Base-by-base conservation (phyloP, 139 green algal species). In the Yamagishiella unicocca region DNA sequence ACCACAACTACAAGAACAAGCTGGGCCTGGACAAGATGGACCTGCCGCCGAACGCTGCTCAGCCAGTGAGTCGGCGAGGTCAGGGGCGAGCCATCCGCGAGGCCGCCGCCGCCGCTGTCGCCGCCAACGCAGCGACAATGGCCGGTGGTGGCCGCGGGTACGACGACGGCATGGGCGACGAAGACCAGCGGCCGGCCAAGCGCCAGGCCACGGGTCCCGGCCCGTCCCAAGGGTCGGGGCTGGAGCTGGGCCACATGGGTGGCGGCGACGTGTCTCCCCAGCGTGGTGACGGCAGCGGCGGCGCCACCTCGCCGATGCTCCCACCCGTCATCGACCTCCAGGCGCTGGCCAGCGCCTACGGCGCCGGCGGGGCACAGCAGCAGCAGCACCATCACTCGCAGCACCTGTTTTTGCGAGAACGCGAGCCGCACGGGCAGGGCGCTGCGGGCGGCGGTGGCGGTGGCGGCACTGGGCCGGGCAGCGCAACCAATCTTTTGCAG, bases 1-100 rank as follows among this genome's bases (percentile, higher is more conserved):
- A 95, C 81, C 93, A 96, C 88, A 97, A 96, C 88, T 96, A 96
- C 89, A 96, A 94, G 82, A 76, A 53, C 50, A 95, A 96, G 90
- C 76, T 96, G 66, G 74, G 82, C 12, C 80, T 93, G 25, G 89
- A 92, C 67, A 88, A 77, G 67, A 25, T 91, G 31, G 71, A 82
- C 7, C 79, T 45, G 61, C 79, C 79, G 0, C 29, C 61, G 2
- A 46, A 25, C 58, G 79, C 77, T 4, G 77, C 77, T 5, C 58
- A 62, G 61, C 29, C 61, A 14, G 40, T 46, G 31, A 35, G 67
- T 40, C 64, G 81, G 54, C 79, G 72, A 1, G 50, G 85, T 25
- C 38, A 71, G 53, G 58, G n/a, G 72, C 58, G 14, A n/a, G n/a
- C n/a, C n/a, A n/a, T n/a, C n/a, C 64, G 67, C 45, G 72, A 53